A percentile compares a stretch with the other conserved stretches of the same genome.
Conservation (phyloP, 2,329 filamentous ascomycete species). For the Penicillium decumbens region DNA sequence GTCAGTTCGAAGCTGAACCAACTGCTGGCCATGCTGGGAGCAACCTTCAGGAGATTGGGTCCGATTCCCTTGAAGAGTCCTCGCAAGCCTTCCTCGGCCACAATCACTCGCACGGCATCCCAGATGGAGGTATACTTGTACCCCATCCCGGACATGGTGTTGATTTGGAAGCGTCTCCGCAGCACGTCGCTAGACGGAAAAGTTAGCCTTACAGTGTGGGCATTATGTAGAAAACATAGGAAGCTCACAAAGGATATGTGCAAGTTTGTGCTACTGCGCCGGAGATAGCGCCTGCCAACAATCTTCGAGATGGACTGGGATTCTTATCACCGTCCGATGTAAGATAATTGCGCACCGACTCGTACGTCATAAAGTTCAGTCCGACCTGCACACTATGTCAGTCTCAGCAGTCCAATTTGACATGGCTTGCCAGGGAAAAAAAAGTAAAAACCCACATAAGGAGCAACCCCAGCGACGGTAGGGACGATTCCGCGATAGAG, state of each 20-base stretch:
- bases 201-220: constrained; percentile 6
- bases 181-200: constrained; percentile 67
- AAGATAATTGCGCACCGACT: constrained; percentile 75
- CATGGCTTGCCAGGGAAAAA: too few species aligned
- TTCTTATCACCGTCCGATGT: constrained; percentile 85
- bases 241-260: constrained; percentile 89
- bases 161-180: constrained; percentile 92
- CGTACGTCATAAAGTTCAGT: constrained; percentile 98
- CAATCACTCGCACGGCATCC: constrained; percentile 76
- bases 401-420: background rate
- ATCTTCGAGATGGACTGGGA: constrained; percentile 71
- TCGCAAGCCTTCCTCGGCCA: constrained; percentile 73
- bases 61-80: constrained; percentile 95
- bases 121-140: constrained; percentile 87
- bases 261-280: constrained; percentile 94
- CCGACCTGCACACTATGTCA: constrained; percentile 60
- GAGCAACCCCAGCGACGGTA: constrained; percentile 90
- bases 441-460: constrained; percentile 60
- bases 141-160: constrained; percentile 97
- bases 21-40: constrained; percentile 96
- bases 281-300: constrained; percentile 87
- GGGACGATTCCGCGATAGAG: constrained; percentile 94
- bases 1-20: constrained; percentile 97
- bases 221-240: background rate
- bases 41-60: constrained; percentile 93